Evolutionary conservation across 2,329 filamentous ascomycete genomes (phyloP), one percentile per base, ranked within the genome.

Genomic region (Hypomyces perniciosus): DNA sequence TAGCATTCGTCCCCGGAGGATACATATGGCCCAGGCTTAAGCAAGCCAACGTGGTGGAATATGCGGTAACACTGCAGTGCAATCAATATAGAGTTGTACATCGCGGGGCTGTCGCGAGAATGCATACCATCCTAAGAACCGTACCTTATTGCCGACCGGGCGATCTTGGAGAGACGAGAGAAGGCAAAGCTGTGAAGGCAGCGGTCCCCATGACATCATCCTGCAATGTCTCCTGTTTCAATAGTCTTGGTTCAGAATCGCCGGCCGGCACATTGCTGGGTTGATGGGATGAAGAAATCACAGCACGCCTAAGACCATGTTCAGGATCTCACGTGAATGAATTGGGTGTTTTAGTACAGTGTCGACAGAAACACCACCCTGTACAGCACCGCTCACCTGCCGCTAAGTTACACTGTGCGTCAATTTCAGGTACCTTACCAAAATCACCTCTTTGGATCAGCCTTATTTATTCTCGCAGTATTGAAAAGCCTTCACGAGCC

Each of bases 111-210:
- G 6, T 8, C 13, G 34, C 10, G 2, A 28, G 33, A 13, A 8
- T 20, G 71, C 83, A 72, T 77, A 96, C 92, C 91, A 96, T 68
- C 90, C 91, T 46, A 97, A 71, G 67, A 97, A 95, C 54, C 92
- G 85, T 54, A 96, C 85, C 71, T 97, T 97, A n/a, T 83, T 80
- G 38, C 80, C 80, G 10, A 72, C 57, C n/a, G 71, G 63, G 44
- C 72, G 72, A 46, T 64, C 62, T 4, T 77, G 71, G 10, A 91
- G 70, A 51, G 79, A 72, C 10, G 79, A 81, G 49, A 92, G 74
- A 53, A 90, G 81, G 53, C 84, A 81, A 38, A 84, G 72, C 52
- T 71, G 74, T 26, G 84, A 85, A 6, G 89, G 79, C 31, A 81
- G 71, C 29, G 88, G 86, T 7, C 78, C 80, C 55, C 69, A 69